A percentile compares a stretch with the other conserved stretches of the same genome.
These are phyloP conservation scores for Massarina eburnea DNA, from an alignment of 2,329 filamentous ascomycete species.

Conservation along the genomic window DNA sequence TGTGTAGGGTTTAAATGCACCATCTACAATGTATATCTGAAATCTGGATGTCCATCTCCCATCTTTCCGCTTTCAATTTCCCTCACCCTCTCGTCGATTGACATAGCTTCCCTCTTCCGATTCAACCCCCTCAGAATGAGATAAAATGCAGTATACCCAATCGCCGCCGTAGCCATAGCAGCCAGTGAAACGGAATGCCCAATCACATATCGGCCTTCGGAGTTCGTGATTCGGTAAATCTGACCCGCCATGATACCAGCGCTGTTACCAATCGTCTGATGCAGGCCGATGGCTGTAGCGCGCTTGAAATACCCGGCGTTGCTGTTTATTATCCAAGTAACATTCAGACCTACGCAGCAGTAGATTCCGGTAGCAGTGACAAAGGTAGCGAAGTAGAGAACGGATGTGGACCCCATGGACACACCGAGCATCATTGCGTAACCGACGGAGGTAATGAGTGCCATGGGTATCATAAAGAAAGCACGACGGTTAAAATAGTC, in stretches of 20 bases:
- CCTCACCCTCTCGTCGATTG: slow-evolving; percentile 49
- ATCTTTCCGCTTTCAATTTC: slow-evolving; percentile 49
- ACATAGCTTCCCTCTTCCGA: slow-evolving; percentile 46
- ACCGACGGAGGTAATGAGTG: slow-evolving; percentile 48
- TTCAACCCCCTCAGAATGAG: slow-evolving; percentile 54
- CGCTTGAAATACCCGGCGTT: slow-evolving; percentile 22
- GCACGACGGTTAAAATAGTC: slow-evolving; percentile 30
- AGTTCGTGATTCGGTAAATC: slow-evolving; percentile 16
- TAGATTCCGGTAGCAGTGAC: slow-evolving; percentile 56
- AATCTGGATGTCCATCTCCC: slow-evolving; percentile 55
- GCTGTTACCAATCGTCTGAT: slow-evolving; percentile 48
- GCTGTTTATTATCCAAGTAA: slow-evolving; percentile 59
- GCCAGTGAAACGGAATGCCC: slow-evolving; percentile 31
- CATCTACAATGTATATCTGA: slow-evolving; percentile 41
- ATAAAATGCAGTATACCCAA: slow-evolving; percentile 28
- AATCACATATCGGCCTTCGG: slow-evolving; percentile 14
- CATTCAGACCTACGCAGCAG: slow-evolving; percentile 55
- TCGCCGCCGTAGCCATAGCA: slow-evolving; percentile 15
- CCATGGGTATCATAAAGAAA: slow-evolving; percentile 26
- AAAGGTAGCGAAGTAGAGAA: slow-evolving; percentile 51
- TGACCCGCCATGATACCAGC: slow-evolving; percentile 57
- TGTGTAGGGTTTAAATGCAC: too few species aligned
- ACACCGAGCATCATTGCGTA: slow-evolving; percentile 46
- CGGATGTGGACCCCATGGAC: slow-evolving; percentile 27
- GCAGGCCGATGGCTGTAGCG: slow-evolving; percentile 9